Percentiles rank a stretch among this genome's conserved stretches.
These are phyloP conservation scores for Claviceps sorghi DNA, from an alignment of 2,329 filamentous ascomycete genomes.

Conservation along the genomic window DNA sequence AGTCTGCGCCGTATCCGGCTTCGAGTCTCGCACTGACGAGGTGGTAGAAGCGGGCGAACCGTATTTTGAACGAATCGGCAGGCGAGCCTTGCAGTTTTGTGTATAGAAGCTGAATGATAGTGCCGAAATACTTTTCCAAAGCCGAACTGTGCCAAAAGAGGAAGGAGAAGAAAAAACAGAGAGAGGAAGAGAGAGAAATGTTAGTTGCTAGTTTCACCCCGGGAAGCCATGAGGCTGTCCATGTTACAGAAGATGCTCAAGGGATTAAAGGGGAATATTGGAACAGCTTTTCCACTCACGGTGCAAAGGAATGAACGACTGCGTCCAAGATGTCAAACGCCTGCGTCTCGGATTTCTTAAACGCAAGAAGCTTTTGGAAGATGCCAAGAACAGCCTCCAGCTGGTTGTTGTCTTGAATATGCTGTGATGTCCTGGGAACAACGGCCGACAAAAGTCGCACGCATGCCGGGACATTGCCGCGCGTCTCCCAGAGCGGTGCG, in stretches of 20 bases:
- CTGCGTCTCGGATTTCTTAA: conserved; percentile 71
- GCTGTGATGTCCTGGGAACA: conserved; percentile 58
- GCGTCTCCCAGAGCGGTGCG: conserved; percentile 77
- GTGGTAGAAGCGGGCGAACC: conserved; percentile 91
- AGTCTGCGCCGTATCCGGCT: conserved; percentile 78
- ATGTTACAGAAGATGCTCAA: background rate
- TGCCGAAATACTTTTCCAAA: conserved; percentile 62
- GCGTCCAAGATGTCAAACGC: conserved; percentile 84
- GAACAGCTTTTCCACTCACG: conserved; percentile 32
- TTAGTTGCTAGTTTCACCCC: background rate
- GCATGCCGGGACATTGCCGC: conserved; percentile 84
- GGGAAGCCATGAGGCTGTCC: background rate
- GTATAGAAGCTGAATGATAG: conserved; percentile 71
- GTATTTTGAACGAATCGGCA: conserved; percentile 67
- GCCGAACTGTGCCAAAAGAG: conserved; percentile 29
- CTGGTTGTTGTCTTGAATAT: conserved; percentile 66
- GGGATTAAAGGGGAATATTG: background rate
- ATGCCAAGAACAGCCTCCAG: conserved; percentile 83
- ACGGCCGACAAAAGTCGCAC: conserved; percentile 73
- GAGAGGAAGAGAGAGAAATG: background rate
- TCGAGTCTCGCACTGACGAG: conserved; percentile 67
- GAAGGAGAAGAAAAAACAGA: too few species aligned
- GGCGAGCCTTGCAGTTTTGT: conserved; percentile 53
- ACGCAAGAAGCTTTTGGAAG: conserved; percentile 76
- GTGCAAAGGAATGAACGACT: conserved; percentile 57